Percentiles rank a stretch among this genome's conserved stretches.
These are phyloP conservation scores for Acacia concinna DNA, from an alignment of 331 rosid species.

Conservation along the genomic window DNA sequence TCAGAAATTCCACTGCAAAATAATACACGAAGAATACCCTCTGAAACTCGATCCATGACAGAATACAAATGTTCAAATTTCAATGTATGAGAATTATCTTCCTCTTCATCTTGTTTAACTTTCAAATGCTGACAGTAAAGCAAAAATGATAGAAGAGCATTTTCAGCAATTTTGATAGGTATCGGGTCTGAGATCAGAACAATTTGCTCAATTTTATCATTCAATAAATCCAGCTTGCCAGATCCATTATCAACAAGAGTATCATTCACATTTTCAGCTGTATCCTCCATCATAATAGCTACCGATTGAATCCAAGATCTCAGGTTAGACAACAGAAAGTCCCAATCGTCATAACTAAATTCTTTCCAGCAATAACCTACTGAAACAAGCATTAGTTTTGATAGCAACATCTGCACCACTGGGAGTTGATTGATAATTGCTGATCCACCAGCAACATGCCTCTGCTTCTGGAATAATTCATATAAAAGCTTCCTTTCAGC, in stretches of 20 bases:
- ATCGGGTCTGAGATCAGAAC: slow-evolving; percentile 58
- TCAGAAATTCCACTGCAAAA: slow-evolving; percentile 93
- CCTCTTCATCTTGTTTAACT: slow-evolving; percentile 50
- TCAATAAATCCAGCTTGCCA: slow-evolving; percentile 38
- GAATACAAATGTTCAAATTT: slow-evolving; percentile 60
- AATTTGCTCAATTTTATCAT: slow-evolving; percentile 52
- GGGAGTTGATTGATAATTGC: slow-evolving; percentile 60
- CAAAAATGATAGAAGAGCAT: slow-evolving; percentile 80
- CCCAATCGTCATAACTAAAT: slow-evolving; percentile 87
- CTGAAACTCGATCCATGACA: slow-evolving; percentile 72
- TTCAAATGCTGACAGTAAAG: slow-evolving; percentile 59
- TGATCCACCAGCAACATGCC: slow-evolving; percentile 57
- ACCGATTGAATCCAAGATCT: slow-evolving; percentile 84
- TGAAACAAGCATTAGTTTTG: slow-evolving; percentile 74
- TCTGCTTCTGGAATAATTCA: slow-evolving; percentile 79
- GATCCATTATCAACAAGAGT: slow-evolving; percentile 39
- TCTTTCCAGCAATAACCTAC: slow-evolving; percentile 89
- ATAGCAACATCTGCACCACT: slow-evolving; percentile 72
- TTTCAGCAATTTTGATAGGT: slow-evolving; percentile 63
- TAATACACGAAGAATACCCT: slow-evolving; percentile 78
- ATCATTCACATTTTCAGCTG: slow-evolving; percentile 73
- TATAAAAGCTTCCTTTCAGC: slow-evolving; percentile 65
- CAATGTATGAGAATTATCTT: slow-evolving; percentile 37
- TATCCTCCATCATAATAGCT: slow-evolving; percentile 84
- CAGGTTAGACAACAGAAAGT: slow-evolving; percentile 62